phyloP scores from a whole-genome alignment of 768 basidiomycete species.

The Leccinellum luteum region DNA sequence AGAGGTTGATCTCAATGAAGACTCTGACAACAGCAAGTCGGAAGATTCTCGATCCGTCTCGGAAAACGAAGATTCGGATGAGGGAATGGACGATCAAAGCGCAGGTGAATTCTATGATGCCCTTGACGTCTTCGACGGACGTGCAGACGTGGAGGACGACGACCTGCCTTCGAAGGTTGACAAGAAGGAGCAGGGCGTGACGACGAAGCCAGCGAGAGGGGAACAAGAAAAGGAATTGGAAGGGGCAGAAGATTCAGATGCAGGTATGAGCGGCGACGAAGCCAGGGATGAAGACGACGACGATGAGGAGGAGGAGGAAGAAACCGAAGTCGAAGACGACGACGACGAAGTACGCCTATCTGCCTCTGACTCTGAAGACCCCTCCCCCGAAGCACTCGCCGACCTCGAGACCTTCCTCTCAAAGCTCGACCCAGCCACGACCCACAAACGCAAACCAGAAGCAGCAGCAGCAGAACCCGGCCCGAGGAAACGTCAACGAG shows the following conservation, averaged over 20 bases:
- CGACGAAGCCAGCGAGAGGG: constrained; percentile 53
- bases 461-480: constrained; percentile 20
- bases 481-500: constrained; percentile 51
- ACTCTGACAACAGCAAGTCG: constrained; percentile 35
- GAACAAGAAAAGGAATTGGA: constrained; percentile 35
- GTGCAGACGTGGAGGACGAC: constrained; percentile 37
- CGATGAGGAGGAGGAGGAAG: constrained; percentile 33
- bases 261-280: constrained; percentile 37
- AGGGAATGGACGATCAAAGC: constrained; percentile 46
- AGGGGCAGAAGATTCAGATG: constrained; percentile 16
- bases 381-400: constrained; percentile 58
- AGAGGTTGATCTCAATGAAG: constrained; percentile 69
- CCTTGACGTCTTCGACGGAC: constrained; percentile 65
- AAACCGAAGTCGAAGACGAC: constrained; percentile 24
- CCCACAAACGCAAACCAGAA: constrained; percentile 55
- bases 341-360: constrained; percentile 48
- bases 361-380: constrained; percentile 46
- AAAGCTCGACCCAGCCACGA: constrained; percentile 50
- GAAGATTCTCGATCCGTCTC: constrained; percentile 16
- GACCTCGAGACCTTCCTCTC: constrained; percentile 73
- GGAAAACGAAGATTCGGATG: constrained; percentile 32
- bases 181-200: constrained; percentile 19
- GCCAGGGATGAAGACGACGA: constrained; percentile 37
- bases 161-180: constrained; percentile 9
- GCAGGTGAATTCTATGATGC: constrained; percentile 61